Percentiles rank a stretch among this genome's conserved stretches.
Conservation (phyloP, 306 rosid genomes). For the Urtica urens region DNA sequence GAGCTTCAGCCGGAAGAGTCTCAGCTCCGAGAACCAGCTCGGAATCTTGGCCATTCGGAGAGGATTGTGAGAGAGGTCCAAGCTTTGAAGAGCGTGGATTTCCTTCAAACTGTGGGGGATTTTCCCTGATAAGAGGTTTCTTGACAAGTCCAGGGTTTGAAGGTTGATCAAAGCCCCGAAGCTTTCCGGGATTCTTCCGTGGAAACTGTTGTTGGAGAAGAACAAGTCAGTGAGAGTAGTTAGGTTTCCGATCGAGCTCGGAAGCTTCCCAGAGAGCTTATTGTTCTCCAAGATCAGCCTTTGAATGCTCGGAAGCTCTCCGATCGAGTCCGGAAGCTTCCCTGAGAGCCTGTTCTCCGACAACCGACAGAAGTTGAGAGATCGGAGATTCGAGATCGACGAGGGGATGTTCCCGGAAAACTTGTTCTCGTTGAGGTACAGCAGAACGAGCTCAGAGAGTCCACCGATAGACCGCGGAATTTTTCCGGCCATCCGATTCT, state of each 20-base stretch:
- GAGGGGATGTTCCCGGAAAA: slow-evolving; percentile 38
- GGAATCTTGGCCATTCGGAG: slow-evolving; percentile 28
- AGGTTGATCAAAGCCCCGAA: slow-evolving; percentile 34
- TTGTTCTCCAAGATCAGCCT: slow-evolving; percentile 45
- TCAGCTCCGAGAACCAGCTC: slow-evolving; percentile 33
- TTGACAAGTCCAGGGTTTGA: slow-evolving; percentile 33
- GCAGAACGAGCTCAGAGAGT: slow-evolving; percentile 27
- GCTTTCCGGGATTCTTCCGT: slow-evolving; percentile 38
- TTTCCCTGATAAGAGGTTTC: slow-evolving; percentile 24
- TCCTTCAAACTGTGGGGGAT: slow-evolving; percentile 36
- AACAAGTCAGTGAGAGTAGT: slow-evolving; percentile 30
- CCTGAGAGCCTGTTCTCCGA: slow-evolving; percentile 38
- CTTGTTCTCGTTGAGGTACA: slow-evolving; percentile 40
- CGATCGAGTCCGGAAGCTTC: slow-evolving; percentile 37
- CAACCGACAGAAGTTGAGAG: slow-evolving; percentile 31
- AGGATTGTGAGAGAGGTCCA: slow-evolving; percentile 48
- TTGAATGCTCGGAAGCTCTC: slow-evolving; percentile 36
- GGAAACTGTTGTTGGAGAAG: slow-evolving; percentile 39
- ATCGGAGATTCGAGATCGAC: slow-evolving; percentile 37
- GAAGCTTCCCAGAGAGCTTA: slow-evolving; percentile 34
- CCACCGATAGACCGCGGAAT: slow-evolving; percentile 41
- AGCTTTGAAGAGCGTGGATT: slow-evolving; percentile 25
- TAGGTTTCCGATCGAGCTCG: slow-evolving; percentile 35
- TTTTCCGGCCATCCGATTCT: slow-evolving; percentile 34
- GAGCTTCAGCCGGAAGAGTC: slow-evolving; percentile 31